Base-by-base conservation (phyloP, 202 grass and related monocot genomes). In the Saccharum hybrid region DNA sequence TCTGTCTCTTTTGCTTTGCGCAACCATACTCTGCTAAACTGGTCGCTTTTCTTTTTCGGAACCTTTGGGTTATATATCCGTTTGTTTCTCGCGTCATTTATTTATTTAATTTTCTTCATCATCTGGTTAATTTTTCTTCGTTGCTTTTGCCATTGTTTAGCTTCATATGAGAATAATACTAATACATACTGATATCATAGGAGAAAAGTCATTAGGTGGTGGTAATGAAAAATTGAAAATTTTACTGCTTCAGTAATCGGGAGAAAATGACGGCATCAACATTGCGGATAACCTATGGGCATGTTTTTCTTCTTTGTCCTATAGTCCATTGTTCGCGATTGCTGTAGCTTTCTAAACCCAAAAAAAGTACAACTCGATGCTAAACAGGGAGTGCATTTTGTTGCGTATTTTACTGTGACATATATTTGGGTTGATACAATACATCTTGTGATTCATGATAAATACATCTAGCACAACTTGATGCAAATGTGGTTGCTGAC, bases 1-100 rank as follows among this genome's bases (percentile, higher is more conserved):
- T 65, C 7, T 22, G 13, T 21, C 9, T 76, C 71, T 86, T 86
- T 87, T 77, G 79, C 85, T 87, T 87, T 87, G 28, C 34, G 74
- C 65, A 61, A 36, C 51, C 16, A 30, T 68, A 76, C 64, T 71
- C 16, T 28, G 34, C 12, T 33, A 5, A 61, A 56, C 14, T 45
- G 21, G 12, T 26, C 19, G 61, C 75, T 90, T 77, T 86, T 68
- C 26, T 21, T 82, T 41, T 42, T 21, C 10, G 0, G 18, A 5
- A 52, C 16, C 13, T 83, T 73, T 57, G 45, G 49, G 28, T n/a
- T 5, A 36, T 60, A 22, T 60, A 21, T 61, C 37, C 19, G 4
- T 15, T 31, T 59, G 37, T 81, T 81, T 68, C 8, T 75, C 10
- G 2, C n/a, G 10, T 11, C 13, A 69, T 39, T 8, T 14, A 3